phyloP scores from a whole-genome alignment of 768 basidiomycete genomes.

The Hypholoma sublateritium region DNA sequence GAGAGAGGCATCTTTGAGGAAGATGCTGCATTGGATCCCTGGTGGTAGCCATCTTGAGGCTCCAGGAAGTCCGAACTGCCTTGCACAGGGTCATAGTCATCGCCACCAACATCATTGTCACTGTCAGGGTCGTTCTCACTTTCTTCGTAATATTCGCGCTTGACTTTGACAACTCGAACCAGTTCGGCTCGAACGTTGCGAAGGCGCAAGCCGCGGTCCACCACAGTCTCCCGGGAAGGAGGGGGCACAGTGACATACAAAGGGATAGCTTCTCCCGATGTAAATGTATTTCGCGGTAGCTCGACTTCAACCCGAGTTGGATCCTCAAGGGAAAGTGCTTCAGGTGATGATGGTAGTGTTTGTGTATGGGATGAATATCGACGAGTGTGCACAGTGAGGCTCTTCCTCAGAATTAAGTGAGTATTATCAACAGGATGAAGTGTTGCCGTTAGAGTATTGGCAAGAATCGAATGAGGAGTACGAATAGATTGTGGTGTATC shows the following conservation, averaged over 20 bases:
- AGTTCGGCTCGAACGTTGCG: slow-evolving; percentile 83
- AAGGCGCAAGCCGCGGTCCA: slow-evolving; percentile 69
- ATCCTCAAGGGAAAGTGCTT: slow-evolving; percentile 52
- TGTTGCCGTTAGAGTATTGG: slow-evolving; percentile 68
- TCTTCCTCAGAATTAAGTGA: slow-evolving; percentile 44
- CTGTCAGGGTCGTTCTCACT: slow-evolving; percentile 32
- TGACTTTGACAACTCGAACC: slow-evolving; percentile 62
- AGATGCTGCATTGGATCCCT: slow-evolving; percentile 28
- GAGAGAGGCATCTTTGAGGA: slow-evolving; percentile 41
- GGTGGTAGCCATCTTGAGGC: slow-evolving; percentile 19
- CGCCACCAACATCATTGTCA: slow-evolving; percentile 25
- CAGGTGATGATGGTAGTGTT: slow-evolving; percentile 56
- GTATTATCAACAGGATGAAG: slow-evolving; percentile 49
- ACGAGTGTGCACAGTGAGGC: slow-evolving; percentile 66
- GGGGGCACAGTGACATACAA: slow-evolving; percentile 81
- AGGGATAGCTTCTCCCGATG: slow-evolving; percentile 71
- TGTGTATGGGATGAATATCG: slow-evolving; percentile 70
- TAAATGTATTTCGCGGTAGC: slow-evolving; percentile 70
- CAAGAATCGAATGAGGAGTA: slow-evolving; percentile 71
- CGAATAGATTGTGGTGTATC: slow-evolving; percentile 86
- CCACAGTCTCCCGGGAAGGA: slow-evolving; percentile 64
- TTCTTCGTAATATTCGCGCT: slow-evolving; percentile 41
- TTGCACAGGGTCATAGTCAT: slow-evolving; percentile 31
- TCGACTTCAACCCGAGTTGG: slow-evolving; percentile 72
- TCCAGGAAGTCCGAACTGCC: slow-evolving; percentile 18